Base-by-base conservation (phyloP, 1,284 basidiomycete genomes). In the Moesziomyces sp. region DNA sequence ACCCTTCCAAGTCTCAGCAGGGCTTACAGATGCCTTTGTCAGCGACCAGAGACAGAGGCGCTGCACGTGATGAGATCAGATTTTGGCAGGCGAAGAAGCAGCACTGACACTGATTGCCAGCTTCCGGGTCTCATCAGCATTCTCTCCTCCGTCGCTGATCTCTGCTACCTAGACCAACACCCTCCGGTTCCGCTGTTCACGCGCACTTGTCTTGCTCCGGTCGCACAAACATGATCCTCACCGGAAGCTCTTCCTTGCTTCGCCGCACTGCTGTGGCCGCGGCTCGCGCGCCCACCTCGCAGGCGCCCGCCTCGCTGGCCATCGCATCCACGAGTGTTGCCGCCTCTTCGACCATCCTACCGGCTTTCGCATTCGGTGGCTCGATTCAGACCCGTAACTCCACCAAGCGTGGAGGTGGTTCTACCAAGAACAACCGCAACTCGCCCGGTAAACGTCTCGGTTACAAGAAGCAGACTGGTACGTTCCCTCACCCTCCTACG, bases 351-450 rank as follows among this genome's bases (percentile, higher is more conserved):
- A 26, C 51, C 0, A 21, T 65, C 5, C 65, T 82, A n/a, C 79
- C 79, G 26, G 30, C 73, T 4, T 82, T 83, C 40, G 45, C 76
- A 3, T 82, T 81, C 47, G 80, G 76, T 42, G 78, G 58, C n/a
- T 72, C 78, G 10, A 69, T 83, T 24, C 83, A 84, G 63, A 80
- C 77, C 11, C 76, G 83, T 62, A 82, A 84, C 69, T 83, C 83
- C 46, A 80, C 83, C 46, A 84, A 84, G 72, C 73, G 82, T 33
- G 83, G 80, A 14, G 81, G 82, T 54, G 83, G 83, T 58, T 77
- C 76, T 14, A 79, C 83, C 24, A 82, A 83, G 74, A 84, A 84
- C 74, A 81, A 80, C 63, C 67, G 82, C 42, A 84, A 83, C 64
- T 81, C 79, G 52, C 70, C 78, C 26, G 82, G 83, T 70, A 81